Evolutionary conservation across 306 rosid species (phyloP).

Genomic region (Coriaria nepalensis): DNA sequence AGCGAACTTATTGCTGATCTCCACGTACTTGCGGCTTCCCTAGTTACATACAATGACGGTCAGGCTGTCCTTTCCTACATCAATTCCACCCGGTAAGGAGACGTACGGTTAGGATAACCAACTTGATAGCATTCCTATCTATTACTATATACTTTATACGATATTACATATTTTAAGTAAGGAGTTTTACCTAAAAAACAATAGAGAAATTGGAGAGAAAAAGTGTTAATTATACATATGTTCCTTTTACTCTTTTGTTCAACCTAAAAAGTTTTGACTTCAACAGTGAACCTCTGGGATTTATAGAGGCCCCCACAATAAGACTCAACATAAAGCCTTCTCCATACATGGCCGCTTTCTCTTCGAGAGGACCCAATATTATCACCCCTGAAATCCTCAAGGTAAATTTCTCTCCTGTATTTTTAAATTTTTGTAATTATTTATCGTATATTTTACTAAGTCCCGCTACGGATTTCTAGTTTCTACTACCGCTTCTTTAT

Average conservation of each 20-base stretch:
- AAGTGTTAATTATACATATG: no score
- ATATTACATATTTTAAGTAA: no score
- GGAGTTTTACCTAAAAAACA: no score
- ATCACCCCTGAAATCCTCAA: slow-evolving; percentile 45
- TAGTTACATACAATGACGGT: slow-evolving; percentile 35
- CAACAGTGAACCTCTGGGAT: slow-evolving; percentile 46
- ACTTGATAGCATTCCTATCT: no score
- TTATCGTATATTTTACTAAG: no score
- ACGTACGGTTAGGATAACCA: no score
- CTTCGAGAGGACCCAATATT: slow-evolving; percentile 52
- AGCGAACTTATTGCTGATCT: slow-evolving; percentile 30
- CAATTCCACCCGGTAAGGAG: slow-evolving; percentile 43
- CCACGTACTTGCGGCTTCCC: slow-evolving; percentile 48
- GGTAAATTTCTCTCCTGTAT: no score
- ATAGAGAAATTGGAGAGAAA: no score
- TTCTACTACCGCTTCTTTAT: no score
- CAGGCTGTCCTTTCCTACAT: slow-evolving; percentile 30
- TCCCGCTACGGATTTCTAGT: no score
- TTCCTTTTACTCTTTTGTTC: not conserved
- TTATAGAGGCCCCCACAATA: slow-evolving; percentile 28
- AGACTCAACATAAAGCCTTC: slow-evolving; percentile 29
- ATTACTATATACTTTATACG: no score
- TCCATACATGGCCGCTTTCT: slow-evolving; percentile 62
- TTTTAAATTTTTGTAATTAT: slow-evolving; percentile 1
- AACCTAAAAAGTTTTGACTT: no score